Evolutionary conservation across 2,329 filamentous ascomycete species (phyloP), one percentile per base, ranked within the genome.

Genomic region (Helicocarpus griseus): DNA sequence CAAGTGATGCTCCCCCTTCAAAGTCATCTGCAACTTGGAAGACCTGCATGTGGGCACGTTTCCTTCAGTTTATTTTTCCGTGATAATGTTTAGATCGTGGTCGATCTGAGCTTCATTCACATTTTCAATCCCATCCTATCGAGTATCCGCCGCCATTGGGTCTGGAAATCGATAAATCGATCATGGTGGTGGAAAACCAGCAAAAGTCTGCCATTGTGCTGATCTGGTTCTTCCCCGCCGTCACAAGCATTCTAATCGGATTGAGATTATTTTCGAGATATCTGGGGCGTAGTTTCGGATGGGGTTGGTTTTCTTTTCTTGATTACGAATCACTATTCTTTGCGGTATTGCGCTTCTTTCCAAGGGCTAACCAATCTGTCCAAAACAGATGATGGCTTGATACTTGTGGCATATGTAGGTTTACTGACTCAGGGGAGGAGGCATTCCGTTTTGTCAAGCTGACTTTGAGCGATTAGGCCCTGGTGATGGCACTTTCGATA

Each of bases 221-320:
- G 11, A 49, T 19, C 6, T 49, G 46, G 46, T 6, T 49, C 11
- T 49, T 49, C 33, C 46, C 46, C 22, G 33, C 46, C 22, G n/a
- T 49, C 11, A 38, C 46, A 19, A 49, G 29, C 5, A 14, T 49
- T 6, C 21, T 49, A 17, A 22, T 49, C 19, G 46, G n/a, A 24
- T 49, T 36, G 21, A 26, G 46, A n/a, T 9, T 49, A 11, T 49
- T 21, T 39, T 49, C 46, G 3, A 36, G 46, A 22, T 28, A 39
- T 28, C n/a, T 49, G 0, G 46, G 46, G 31, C 46, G 31, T 17
- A 49, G 39, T 28, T 49, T 38, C 39, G 46, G 46, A 49, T 49
- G 46, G 46, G 46, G 46, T 49, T 11, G 35, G 46, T 49, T 36
- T 39, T 11, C 9, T 11, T 22, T 35, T 14, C 31, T 35, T 35